Evolutionary conservation across 495 filamentous ascomycete species (phyloP), one percentile per base, ranked within the genome.

Genomic region (Rhypophila decipiens): DNA sequence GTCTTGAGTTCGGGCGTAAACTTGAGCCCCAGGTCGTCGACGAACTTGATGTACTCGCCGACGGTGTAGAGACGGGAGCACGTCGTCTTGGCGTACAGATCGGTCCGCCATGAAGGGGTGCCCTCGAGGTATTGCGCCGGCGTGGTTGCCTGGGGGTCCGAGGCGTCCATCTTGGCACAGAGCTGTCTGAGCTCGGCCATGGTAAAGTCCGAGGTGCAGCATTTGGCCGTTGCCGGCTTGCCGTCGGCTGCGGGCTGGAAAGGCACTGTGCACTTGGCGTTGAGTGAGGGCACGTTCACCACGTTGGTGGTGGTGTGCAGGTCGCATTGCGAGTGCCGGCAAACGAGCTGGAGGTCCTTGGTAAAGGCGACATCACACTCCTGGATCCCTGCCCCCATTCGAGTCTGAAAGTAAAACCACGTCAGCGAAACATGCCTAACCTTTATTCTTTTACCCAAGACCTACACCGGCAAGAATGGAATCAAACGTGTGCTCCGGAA

Each of bases 301-400:
- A 84, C 78, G 64, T 84, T 77, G 51, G 80, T 81, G 11, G 80
- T 84, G 1, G 71, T 78, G 62, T 83, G 79, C 31, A 84, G 63
- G 55, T 84, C 80, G 61, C 80, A 84, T 35, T 78, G 76, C 15
- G 71, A 69, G 56, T 84, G 80, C 7, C 80, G 74, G 60, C 80
- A 84, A 24, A 84, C 79, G 44, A 84, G 75, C 56, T 76, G 53
- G 22, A 65, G 66, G 58, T 84, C 80, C 38, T 62, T 70, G 39
- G 80, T 83, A 58, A 84, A 84, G 10, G 72, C 65, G 8, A 82
- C 79, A 56, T 84, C 80, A 60, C 80, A 84, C 49, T 84, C 80
- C 19, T 80, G 64, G 50, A 84, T 72, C 18, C 80, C 79, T 1
- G 80, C 79, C n/a, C 79, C 80, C 76, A 78, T 78, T 21, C 79